Conservation (phyloP, 768 basidiomycete species). For the Tylopilus sp. region DNA sequence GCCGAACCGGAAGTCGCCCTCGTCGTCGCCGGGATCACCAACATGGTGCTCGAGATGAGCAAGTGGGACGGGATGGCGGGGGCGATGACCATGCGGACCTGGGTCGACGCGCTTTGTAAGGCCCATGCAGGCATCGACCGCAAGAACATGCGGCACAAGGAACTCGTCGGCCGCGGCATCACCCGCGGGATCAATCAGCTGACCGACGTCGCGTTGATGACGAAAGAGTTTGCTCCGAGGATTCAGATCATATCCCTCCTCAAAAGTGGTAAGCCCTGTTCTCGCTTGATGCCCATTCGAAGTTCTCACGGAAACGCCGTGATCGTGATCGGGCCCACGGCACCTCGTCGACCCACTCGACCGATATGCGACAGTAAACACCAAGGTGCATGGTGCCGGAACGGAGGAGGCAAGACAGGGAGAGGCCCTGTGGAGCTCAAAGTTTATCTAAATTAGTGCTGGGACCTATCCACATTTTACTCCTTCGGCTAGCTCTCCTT, state of each 20-base stretch:
- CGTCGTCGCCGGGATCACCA: constrained; percentile 50
- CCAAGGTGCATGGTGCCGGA: constrained; percentile 44
- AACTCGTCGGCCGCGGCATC: constrained; percentile 45
- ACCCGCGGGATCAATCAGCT: constrained; percentile 49
- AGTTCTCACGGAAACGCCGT: constrained; percentile 1
- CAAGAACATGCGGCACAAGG: constrained; percentile 30
- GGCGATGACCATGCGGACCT: constrained; percentile 54
- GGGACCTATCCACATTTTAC: too few relatives aligned
- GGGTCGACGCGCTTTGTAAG: constrained; percentile 47
- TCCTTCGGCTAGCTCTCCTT: neutral
- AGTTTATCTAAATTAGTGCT: constrained; percentile 37
- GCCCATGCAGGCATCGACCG: constrained; percentile 35
- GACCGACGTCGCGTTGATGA: constrained; percentile 48
- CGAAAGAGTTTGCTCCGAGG: constrained; percentile 50
- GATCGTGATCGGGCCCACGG: neutral
- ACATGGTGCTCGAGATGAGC: constrained; percentile 53
- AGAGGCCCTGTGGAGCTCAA: constrained; percentile 53
- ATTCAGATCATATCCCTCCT: constrained; percentile 53
- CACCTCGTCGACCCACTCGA: neutral
- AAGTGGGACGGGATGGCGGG: constrained; percentile 56
- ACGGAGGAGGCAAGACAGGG: constrained; percentile 48
- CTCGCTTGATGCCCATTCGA: neutral
- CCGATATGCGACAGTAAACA: constrained; percentile 35
- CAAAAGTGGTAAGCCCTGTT: constrained; percentile 42
- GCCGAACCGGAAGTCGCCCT: constrained; percentile 47